These are phyloP conservation scores for Globisporangium solare DNA, from an alignment of 352 stramenopile genomes.

Conservation along the genomic window DNA sequence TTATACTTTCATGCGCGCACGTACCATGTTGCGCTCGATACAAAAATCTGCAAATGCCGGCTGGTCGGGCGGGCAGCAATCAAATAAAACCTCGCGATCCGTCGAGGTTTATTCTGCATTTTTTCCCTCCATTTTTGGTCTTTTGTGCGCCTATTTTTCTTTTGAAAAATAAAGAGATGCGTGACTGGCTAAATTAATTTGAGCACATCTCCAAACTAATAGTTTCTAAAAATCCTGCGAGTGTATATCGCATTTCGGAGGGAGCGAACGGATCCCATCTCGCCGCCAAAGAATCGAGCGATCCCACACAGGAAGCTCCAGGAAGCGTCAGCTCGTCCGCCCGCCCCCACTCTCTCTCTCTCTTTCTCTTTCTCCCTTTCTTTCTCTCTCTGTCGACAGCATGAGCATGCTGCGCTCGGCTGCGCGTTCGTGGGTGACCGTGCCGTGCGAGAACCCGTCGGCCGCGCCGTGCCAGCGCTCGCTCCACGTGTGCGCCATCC, in stretches of 20 bases:
- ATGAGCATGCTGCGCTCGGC: slow-evolving; percentile 37
- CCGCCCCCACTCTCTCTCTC: too few species aligned
- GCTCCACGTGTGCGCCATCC: slow-evolving; percentile 90
- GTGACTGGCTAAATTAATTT: too few species aligned
- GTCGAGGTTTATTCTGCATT: neutral
- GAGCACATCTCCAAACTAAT: too few species aligned
- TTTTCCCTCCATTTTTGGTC: neutral
- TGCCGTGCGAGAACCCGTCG: slow-evolving; percentile 78
- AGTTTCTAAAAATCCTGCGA: too few species aligned
- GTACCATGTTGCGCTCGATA: neutral
- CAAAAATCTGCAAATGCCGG: neutral
- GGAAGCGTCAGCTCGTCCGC: too few species aligned
- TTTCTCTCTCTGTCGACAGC: neutral
- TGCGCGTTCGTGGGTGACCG: slow-evolving; percentile 62
- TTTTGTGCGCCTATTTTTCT: neutral
- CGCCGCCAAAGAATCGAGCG: too few species aligned
- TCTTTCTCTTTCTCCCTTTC: too few species aligned
- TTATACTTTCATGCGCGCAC: neutral
- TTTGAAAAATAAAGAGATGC: neutral
- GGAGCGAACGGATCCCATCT: slow-evolving; percentile 1
- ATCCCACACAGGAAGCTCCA: neutral
- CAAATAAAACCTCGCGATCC: neutral
- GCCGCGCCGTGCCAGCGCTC: slow-evolving; percentile 89
- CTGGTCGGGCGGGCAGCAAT: too few species aligned
- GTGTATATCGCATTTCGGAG: neutral